A percentile compares a stretch with the other conserved stretches of the same genome.
Evolutionary conservation across 208 protist genomes (phyloP).

Genomic region (Trypanosoma avium): DNA sequence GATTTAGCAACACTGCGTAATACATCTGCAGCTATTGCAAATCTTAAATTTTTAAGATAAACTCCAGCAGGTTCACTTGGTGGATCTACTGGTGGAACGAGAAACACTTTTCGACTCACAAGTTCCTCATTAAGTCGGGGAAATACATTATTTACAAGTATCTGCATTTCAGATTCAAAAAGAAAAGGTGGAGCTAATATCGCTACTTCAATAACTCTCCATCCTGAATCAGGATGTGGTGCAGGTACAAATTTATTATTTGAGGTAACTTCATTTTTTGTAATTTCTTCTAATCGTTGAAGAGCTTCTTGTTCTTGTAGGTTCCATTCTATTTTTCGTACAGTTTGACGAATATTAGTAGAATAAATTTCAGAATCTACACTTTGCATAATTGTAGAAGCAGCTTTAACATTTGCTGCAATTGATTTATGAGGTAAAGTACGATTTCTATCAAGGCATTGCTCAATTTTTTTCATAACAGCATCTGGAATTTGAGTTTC

Average conservation of each 20-base stretch:
- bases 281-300: slow-evolving; percentile 10
- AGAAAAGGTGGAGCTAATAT: slow-evolving; percentile 74
- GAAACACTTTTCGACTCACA: slow-evolving; percentile 27
- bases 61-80: slow-evolving; percentile 34
- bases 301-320: slow-evolving; percentile 21
- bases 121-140: slow-evolving; percentile 71
- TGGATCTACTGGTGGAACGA: slow-evolving; percentile 48
- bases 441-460: slow-evolving; percentile 40
- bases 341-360: slow-evolving; percentile 21
- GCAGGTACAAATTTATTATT: slow-evolving; percentile 27
- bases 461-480: slow-evolving; percentile 54
- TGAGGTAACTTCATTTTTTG: not conserved
- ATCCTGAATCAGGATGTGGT: slow-evolving; percentile 46
- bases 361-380: slow-evolving; percentile 1
- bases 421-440: not conserved
- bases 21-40: slow-evolving; percentile 44
- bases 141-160: slow-evolving; percentile 61
- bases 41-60: slow-evolving; percentile 40
- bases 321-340: slow-evolving; percentile 28
- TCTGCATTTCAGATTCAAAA: slow-evolving; percentile 70
- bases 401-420: not conserved
- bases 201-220: slow-evolving; percentile 76
- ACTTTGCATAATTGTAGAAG: not conserved
- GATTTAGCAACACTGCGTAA: slow-evolving; percentile 55
- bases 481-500: slow-evolving; percentile 65